These are phyloP conservation scores for Phialophora verrucosa DNA, from an alignment of 2,329 filamentous ascomycete species.

Conservation along the genomic window DNA sequence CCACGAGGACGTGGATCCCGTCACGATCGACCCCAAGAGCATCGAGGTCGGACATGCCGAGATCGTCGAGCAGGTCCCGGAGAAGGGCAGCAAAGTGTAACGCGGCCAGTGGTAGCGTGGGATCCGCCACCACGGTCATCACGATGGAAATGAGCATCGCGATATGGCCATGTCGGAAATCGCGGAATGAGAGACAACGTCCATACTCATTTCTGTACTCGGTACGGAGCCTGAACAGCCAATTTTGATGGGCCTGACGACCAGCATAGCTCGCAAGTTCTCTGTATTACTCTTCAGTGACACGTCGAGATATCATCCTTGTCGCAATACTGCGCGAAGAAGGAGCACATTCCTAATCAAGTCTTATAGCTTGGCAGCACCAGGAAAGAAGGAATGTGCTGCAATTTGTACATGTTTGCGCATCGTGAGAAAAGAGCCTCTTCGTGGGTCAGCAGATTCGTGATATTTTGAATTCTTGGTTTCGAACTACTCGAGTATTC, in stretches of 20 bases:
- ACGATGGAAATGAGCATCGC: not conserved
- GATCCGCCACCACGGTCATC: too few species aligned
- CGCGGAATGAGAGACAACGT: not conserved
- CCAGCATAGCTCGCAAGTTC: not conserved
- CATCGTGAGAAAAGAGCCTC: not conserved
- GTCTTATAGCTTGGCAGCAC: not conserved
- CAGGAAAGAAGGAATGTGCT: not conserved
- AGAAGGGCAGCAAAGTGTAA: conserved; percentile 17
- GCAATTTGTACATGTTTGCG: not conserved
- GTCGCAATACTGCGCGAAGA: not conserved
- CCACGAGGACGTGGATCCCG: conserved; percentile 33
- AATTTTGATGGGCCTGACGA: not conserved
- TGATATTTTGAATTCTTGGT: not conserved
- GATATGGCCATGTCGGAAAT: not conserved
- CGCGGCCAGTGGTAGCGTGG: not conserved
- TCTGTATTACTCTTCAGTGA: not conserved
- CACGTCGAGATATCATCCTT: not conserved
- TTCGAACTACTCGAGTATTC: not conserved
- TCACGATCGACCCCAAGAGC: conserved; percentile 17
- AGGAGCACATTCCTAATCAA: not conserved
- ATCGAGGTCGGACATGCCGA: conserved; percentile 15
- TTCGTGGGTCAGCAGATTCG: not conserved
- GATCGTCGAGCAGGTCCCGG: conserved; percentile 16
- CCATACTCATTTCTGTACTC: not conserved
- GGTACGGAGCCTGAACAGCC: not conserved